These are phyloP conservation scores for Fusarium miscanthi DNA, from an alignment of 2,329 filamentous ascomycete genomes.

Conservation along the genomic window DNA sequence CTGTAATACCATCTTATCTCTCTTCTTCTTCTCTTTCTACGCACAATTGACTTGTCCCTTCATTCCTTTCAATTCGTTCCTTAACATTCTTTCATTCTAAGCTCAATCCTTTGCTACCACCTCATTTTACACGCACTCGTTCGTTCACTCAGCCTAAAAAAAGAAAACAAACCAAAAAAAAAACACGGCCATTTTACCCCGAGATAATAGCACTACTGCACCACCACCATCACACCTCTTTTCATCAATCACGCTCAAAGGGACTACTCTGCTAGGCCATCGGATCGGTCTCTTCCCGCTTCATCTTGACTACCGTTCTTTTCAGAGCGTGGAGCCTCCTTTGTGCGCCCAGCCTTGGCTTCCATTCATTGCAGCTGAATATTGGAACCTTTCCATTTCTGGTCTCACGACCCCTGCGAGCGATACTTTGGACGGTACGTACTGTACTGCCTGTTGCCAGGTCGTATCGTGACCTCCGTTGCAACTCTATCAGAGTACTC, in stretches of 20 bases:
- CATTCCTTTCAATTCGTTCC: slow-evolving; percentile 33
- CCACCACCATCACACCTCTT: slow-evolving; percentile 10
- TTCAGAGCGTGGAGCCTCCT: slow-evolving; percentile 32
- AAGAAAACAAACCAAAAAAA: neutral
- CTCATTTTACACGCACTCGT: neutral
- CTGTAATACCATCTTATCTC: slow-evolving; percentile 10
- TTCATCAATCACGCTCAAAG: slow-evolving; percentile 10
- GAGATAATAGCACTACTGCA: slow-evolving; percentile 13
- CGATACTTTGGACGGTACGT: slow-evolving; percentile 24
- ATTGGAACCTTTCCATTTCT: slow-evolving; percentile 12
- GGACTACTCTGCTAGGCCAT: neutral
- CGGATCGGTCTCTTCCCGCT: slow-evolving; percentile 29
- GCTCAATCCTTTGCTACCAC: slow-evolving; percentile 7
- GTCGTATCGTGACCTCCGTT: slow-evolving; percentile 24
- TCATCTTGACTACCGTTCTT: slow-evolving; percentile 15
- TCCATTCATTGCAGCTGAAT: slow-evolving; percentile 17
- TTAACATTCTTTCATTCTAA: slow-evolving; percentile 9
- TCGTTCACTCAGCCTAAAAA: neutral
- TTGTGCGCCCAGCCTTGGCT: slow-evolving; percentile 35
- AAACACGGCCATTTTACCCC: slow-evolving; percentile 11
- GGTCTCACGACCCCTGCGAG: slow-evolving; percentile 27
- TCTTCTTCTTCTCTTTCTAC: neutral
- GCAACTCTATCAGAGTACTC: slow-evolving; percentile 21
- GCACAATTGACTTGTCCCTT: slow-evolving; percentile 34
- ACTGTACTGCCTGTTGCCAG: slow-evolving; percentile 13